A percentile compares a stretch with the other conserved stretches of the same genome.
These are phyloP conservation scores for Alopecurus myosuroides DNA, from an alignment of 176 grass and related monocot species.

Conservation along the genomic window DNA sequence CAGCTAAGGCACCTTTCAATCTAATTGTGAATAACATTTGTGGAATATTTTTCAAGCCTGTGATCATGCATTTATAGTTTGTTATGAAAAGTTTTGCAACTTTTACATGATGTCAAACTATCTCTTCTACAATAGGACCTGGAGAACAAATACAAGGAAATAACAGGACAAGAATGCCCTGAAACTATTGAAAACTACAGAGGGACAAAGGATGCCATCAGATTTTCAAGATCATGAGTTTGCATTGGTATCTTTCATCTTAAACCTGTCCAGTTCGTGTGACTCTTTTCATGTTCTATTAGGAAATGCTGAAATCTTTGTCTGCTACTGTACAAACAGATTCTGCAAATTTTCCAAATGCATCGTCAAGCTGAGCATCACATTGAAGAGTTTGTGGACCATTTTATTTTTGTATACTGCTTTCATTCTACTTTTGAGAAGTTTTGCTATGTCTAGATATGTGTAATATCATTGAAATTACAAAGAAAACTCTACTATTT, in stretches of 20 bases:
- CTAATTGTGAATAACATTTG: not conserved
- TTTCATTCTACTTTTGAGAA: constrained; percentile 6
- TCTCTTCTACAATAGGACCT: constrained; percentile 44
- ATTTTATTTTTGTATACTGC: constrained; percentile 2
- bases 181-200: constrained; percentile 65
- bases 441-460: constrained; percentile 25
- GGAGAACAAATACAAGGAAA: constrained; percentile 79
- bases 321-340: constrained; percentile 20
- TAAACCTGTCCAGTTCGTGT: constrained; percentile 4
- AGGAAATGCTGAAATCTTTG: not conserved
- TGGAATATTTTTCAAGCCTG: not conserved
- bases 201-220: constrained; percentile 41
- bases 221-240: constrained; percentile 44
- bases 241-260: constrained; percentile 25
- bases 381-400: constrained; percentile 20
- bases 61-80: not conserved
- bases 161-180: constrained; percentile 57
- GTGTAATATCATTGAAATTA: constrained; percentile 14
- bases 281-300: not conserved
- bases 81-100: not conserved
- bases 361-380: not conserved
- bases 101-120: constrained; percentile 1
- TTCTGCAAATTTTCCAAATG: constrained; percentile 19
- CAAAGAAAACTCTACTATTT: not conserved
- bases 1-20: not conserved